Evolutionary conservation across 2,329 filamentous ascomycete genomes (phyloP), one percentile per base, ranked within the genome.

Genomic region (Phoma sp.): DNA sequence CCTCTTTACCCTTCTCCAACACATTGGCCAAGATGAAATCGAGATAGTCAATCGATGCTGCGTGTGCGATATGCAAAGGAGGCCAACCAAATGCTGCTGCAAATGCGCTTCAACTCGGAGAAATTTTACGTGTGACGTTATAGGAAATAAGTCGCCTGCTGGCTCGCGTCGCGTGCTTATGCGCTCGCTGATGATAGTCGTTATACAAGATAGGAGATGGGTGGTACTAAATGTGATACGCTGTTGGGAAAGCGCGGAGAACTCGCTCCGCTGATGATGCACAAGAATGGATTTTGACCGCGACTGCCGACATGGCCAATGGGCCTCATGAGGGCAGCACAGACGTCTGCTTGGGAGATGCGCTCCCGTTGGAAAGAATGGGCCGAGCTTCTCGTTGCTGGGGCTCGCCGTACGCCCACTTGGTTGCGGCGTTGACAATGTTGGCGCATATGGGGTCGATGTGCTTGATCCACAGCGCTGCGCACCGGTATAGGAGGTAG

Each of bases 401-500:
- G 8, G 63, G 53, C 21, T 71, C 69, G 46, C 69, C 70, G 40
- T 67, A 68, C 13, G 72, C 72, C 72, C 72, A 74, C 19, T 64
- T 68, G 2, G 67, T 70, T 2, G 65, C 64, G 7, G 63, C 61
- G 37, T 74, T 72, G 44, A 70, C 66, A 3, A 72, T 45, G 35
- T 69, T 71, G 0, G 64, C 73, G 61, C 68, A 75, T 10, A 73
- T 33, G 2, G 74, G 74, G 40, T 76, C 74, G n/a, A 75, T 49
- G 44, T 74, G 61, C 39, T 64, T 64, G 2, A 73, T 63, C 73
- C 73, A 75, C 13, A 73, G 61, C 12, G 65, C 60, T 2, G 73
- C 73, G 2, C 58, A 44, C 19, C 72, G 69, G 55, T 76, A 75
- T 1, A 75, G 60, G 27, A 74, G 57, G 48, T 74, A 74, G 58